Percentiles rank a stretch among this genome's conserved stretches.
Evolutionary conservation across 2,329 filamentous ascomycete genomes (phyloP).

Genomic region (Microthyrium microscopicum): DNA sequence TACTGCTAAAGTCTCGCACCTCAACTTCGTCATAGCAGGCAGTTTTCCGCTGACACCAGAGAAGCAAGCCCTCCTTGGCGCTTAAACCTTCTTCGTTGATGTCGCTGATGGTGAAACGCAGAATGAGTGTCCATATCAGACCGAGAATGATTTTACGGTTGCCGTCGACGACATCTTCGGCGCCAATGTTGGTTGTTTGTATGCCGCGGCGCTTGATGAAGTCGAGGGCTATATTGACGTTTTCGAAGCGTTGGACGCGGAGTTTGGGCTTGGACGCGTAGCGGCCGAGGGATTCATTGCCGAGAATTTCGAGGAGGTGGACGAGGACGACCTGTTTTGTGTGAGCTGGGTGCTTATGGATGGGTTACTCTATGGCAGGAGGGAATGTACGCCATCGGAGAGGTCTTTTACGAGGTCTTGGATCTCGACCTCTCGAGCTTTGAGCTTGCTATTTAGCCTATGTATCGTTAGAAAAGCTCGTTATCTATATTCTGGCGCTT

Average conservation of each 20-base stretch:
- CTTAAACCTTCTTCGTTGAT: constrained; percentile 98
- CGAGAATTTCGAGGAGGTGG: constrained; percentile 91
- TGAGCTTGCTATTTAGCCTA: constrained; percentile 93
- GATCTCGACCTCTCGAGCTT: constrained; percentile 59
- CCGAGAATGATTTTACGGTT: constrained; percentile 96
- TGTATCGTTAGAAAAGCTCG: constrained; percentile 2
- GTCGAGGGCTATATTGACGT: constrained; percentile 88
- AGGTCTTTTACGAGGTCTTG: constrained; percentile 79
- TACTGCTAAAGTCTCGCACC: constrained; percentile 82
- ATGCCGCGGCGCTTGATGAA: constrained; percentile 85
- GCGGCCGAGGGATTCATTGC: constrained; percentile 82
- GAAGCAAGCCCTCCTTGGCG: constrained; percentile 80
- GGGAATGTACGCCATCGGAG: constrained; percentile 67
- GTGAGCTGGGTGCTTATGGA: neutral
- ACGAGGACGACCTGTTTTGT: constrained; percentile 65
- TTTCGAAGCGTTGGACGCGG: constrained; percentile 92
- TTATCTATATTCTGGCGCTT: neutral
- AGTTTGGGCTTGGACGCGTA: constrained; percentile 95
- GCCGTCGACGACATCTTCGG: constrained; percentile 94
- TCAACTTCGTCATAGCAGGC: constrained; percentile 97
- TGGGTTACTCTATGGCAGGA: constrained; percentile 5
- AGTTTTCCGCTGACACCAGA: constrained; percentile 98
- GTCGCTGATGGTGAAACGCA: constrained; percentile 95
- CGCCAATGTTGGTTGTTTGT: constrained; percentile 96
- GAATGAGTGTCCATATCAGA: constrained; percentile 94